These are phyloP conservation scores for Fusarium albosuccineum DNA, from an alignment of 2,329 filamentous ascomycete species.

Conservation along the genomic window DNA sequence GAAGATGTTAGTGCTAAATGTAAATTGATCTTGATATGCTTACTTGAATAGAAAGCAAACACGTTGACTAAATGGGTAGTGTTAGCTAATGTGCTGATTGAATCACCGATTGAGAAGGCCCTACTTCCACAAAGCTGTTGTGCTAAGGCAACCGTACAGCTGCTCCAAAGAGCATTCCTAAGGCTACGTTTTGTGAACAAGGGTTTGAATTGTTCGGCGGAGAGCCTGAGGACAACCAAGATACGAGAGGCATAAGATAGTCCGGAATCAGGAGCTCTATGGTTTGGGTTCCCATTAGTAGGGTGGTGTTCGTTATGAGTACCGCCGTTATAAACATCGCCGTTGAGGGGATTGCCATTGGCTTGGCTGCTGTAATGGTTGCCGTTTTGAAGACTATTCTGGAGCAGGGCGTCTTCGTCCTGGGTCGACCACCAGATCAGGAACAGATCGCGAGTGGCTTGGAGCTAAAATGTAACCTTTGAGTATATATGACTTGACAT, in stretches of 20 bases:
- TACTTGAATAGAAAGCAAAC: conserved; percentile 60
- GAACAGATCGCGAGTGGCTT: conserved; percentile 55
- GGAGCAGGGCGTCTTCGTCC: background rate
- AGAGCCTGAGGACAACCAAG: conserved; percentile 20
- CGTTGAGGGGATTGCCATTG: background rate
- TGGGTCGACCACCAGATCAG: conserved; percentile 46
- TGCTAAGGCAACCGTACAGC: conserved; percentile 43
- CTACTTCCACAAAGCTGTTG: conserved; percentile 48
- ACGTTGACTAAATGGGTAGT: conserved; percentile 42
- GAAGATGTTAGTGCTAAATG: background rate
- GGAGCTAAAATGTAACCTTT: conserved; percentile 44
- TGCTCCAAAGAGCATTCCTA: conserved; percentile 43
- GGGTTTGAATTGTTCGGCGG: conserved; percentile 32
- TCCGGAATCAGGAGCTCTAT: conserved; percentile 1
- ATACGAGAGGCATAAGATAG: conserved; percentile 33
- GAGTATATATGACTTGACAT: rapidly evolving
- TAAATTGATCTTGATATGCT: rapidly evolving
- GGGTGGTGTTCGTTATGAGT: too few relatives aligned
- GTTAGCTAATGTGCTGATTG: conserved; percentile 12
- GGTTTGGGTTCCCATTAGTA: too few relatives aligned
- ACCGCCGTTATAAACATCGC: background rate
- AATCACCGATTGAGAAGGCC: too few relatives aligned
- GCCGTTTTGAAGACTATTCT: background rate
- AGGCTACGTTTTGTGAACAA: conserved; percentile 29
- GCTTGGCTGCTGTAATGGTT: background rate